phyloP scores from a whole-genome alignment of 108 stramenopile species.

The Cylindrotheca closterium region DNA sequence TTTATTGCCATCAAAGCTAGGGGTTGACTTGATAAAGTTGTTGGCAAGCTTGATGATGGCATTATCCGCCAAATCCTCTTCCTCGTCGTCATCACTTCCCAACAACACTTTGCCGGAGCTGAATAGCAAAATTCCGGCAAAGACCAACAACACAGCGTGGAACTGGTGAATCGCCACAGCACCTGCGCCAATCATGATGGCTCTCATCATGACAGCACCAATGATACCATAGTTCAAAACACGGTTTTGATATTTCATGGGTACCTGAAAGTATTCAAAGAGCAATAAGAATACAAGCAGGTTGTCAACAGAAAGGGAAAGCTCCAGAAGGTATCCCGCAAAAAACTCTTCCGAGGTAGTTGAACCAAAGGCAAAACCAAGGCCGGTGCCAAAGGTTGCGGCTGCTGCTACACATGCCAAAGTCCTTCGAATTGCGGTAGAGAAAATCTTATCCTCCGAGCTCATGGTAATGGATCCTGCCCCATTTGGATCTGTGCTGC shows the following conservation, averaged over 20 bases:
- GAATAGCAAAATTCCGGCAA: slow-evolving; percentile 86
- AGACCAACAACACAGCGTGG: slow-evolving; percentile 81
- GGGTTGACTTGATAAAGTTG: slow-evolving; percentile 62
- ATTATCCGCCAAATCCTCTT: slow-evolving; percentile 79
- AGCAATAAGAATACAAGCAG: slow-evolving; percentile 87
- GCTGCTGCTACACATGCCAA: slow-evolving; percentile 71
- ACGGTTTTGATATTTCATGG: slow-evolving; percentile 62
- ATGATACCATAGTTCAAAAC: slow-evolving; percentile 87
- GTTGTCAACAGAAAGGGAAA: slow-evolving; percentile 88
- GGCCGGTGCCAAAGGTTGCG: slow-evolving; percentile 51
- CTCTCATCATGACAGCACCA: slow-evolving; percentile 90
- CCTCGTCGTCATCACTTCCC: slow-evolving; percentile 77
- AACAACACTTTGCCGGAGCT: slow-evolving; percentile 72
- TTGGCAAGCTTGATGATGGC: slow-evolving; percentile 62
- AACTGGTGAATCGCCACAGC: slow-evolving; percentile 85
- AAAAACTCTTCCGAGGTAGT: slow-evolving; percentile 74
- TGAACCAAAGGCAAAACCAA: slow-evolving; percentile 28
- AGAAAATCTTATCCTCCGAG: slow-evolving; percentile 26
- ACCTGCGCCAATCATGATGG: slow-evolving; percentile 92
- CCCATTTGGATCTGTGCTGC: not conserved
- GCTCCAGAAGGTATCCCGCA: slow-evolving; percentile 89
- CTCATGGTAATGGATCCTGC: not conserved
- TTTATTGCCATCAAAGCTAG: slow-evolving; percentile 82
- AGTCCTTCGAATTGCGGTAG: slow-evolving; percentile 68
- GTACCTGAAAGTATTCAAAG: slow-evolving; percentile 89